These are phyloP conservation scores for Austropuccinia psidii DNA, from an alignment of 1,284 basidiomycete genomes.

Conservation along the genomic window DNA sequence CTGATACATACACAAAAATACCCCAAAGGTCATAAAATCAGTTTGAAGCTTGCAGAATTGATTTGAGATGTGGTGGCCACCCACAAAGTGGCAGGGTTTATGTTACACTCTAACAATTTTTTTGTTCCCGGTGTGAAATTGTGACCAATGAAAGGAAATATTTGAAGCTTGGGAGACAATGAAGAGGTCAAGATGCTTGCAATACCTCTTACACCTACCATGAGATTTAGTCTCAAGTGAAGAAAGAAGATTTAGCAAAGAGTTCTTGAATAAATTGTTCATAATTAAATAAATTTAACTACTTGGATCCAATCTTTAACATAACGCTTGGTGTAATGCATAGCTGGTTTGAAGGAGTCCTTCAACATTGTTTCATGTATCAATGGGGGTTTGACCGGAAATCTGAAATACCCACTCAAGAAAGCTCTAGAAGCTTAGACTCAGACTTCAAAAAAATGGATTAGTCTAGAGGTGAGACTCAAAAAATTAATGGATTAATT, in stretches of 20 bases:
- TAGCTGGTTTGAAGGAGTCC: constrained; percentile 31
- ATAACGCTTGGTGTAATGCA: constrained; percentile 15
- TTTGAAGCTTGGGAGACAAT: background rate
- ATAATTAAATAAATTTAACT: background rate
- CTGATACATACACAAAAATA: background rate
- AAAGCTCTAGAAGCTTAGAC: too few species aligned
- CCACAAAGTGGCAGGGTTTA: constrained; percentile 2
- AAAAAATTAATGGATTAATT: too few species aligned
- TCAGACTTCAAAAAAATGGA: too few species aligned
- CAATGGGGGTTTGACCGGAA: constrained; percentile 26
- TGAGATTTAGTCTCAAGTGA: background rate
- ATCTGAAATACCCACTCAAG: too few species aligned
- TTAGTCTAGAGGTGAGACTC: too few species aligned
- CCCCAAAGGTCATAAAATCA: background rate
- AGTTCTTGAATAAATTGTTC: background rate
- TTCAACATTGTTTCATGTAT: constrained; percentile 6
- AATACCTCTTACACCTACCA: background rate
- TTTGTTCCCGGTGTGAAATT: constrained; percentile 7
- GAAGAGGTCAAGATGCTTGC: background rate
- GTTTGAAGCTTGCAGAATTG: background rate
- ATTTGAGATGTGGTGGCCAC: constrained; percentile 14
- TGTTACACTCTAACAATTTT: constrained; percentile 7
- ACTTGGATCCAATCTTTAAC: background rate
- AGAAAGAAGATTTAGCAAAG: background rate
- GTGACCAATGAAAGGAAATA: background rate